A percentile compares a stretch with the other conserved stretches of the same genome.
These are phyloP conservation scores for Diplotaxis tenuifolia DNA, from an alignment of 345 rosid genomes.

Conservation along the genomic window DNA sequence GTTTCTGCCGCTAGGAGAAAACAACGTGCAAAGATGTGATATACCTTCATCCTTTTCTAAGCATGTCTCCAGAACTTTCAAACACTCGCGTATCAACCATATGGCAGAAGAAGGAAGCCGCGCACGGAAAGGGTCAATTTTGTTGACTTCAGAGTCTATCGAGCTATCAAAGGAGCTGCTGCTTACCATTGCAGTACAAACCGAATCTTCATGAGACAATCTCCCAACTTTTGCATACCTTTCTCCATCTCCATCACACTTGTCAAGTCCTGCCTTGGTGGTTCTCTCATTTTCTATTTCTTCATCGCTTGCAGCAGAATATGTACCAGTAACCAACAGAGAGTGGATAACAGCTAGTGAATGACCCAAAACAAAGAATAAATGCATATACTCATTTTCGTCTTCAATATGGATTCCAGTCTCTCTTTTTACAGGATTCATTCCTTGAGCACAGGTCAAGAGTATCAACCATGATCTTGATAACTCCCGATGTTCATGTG, in stretches of 20 bases:
- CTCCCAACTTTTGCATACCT: constrained; percentile 89
- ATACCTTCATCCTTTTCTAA: constrained; percentile 57
- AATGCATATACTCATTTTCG: constrained; percentile 58
- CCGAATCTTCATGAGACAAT: constrained; percentile 68
- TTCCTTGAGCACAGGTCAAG: constrained; percentile 79
- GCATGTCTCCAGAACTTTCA: constrained; percentile 69
- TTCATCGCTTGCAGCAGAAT: constrained; percentile 48
- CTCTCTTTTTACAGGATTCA: constrained; percentile 84
- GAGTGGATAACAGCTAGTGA: constrained; percentile 64
- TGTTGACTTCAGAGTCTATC: constrained; percentile 41
- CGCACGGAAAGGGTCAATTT: constrained; percentile 30
- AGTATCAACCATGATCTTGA: constrained; percentile 76
- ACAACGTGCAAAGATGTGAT: constrained; percentile 37
- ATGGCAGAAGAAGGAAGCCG: constrained; percentile 55
- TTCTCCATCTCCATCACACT: constrained; percentile 46
- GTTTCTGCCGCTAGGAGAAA: constrained; percentile 40
- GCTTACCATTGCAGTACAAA: constrained; percentile 54
- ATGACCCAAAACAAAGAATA: constrained; percentile 61
- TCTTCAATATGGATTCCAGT: constrained; percentile 70
- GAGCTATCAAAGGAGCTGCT: constrained; percentile 43
- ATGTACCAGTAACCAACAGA: constrained; percentile 76
- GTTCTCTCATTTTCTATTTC: constrained; percentile 40
- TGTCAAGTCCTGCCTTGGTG: constrained; percentile 37
- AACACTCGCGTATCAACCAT: constrained; percentile 68
- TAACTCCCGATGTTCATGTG: constrained; percentile 55